A percentile compares a stretch with the other conserved stretches of the same genome.
phyloP scores from a whole-genome alignment of 2,329 filamentous ascomycete genomes.

The Epichloe brachyelytri region DNA sequence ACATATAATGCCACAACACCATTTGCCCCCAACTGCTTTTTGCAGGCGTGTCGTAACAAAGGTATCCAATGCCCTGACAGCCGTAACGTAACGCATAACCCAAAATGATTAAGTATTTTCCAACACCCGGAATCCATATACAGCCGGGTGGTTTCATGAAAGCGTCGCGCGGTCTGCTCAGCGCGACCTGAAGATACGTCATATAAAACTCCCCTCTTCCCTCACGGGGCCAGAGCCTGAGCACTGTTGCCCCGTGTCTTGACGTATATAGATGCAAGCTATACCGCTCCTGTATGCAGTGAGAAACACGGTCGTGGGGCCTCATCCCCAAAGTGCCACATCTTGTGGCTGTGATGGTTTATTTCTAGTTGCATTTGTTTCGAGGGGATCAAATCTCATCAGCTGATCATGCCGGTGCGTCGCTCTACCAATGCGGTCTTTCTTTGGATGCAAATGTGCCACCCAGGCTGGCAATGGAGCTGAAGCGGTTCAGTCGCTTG shows the following conservation, averaged over 20 bases:
- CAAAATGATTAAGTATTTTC: not conserved
- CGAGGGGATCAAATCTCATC: slow-evolving; percentile 3
- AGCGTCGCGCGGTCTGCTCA: not conserved
- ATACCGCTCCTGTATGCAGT: not conserved
- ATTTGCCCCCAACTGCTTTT: not conserved
- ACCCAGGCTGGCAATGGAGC: slow-evolving; percentile 42
- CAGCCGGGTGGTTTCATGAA: not conserved
- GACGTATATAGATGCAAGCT: not conserved
- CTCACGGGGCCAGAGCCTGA: not conserved
- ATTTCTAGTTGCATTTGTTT: not conserved
- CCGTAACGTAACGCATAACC: not conserved
- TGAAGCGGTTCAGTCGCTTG: slow-evolving; percentile 42
- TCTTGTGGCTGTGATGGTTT: not conserved
- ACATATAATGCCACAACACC: not conserved
- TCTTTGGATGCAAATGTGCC: slow-evolving; percentile 21
- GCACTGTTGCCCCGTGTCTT: not conserved
- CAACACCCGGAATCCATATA: not conserved
- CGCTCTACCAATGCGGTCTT: slow-evolving; percentile 25
- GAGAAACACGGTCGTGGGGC: not conserved
- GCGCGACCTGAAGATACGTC: not conserved
- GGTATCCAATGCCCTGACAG: slow-evolving; percentile 1
- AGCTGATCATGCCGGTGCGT: slow-evolving; percentile 28
- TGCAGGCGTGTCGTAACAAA: not conserved
- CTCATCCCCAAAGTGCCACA: not conserved
- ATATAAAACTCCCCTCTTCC: not conserved